Percentiles rank a stretch among this genome's conserved stretches.
phyloP scores from a whole-genome alignment of 371 early-diverging fungal genomes.

The Umbelopsis sp. region DNA sequence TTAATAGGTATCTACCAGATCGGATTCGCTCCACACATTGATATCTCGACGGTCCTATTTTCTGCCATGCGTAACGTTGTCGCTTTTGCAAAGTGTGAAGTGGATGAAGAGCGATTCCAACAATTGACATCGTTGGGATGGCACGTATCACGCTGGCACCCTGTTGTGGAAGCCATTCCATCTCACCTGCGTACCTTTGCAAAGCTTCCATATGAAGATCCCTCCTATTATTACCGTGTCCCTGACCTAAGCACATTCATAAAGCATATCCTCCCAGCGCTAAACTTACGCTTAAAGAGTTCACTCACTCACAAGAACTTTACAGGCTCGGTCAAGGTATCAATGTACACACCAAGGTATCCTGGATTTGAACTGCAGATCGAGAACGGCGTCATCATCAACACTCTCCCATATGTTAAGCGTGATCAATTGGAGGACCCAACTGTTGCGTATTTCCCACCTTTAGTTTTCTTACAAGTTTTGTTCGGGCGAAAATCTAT shows the following conservation, averaged over 20 bases:
- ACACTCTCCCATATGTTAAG: background rate
- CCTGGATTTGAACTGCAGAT: background rate
- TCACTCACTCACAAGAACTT: background rate
- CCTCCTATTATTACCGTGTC: conserved; percentile 1
- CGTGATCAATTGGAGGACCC: background rate
- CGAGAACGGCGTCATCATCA: background rate
- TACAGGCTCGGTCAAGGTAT: conserved; percentile 2
- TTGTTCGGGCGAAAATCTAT: conserved; percentile 3
- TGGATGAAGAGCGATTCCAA: background rate
- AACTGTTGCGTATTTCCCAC: background rate
- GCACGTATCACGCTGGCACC: background rate
- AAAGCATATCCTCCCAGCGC: conserved; percentile 1
- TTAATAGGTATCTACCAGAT: conserved; percentile 1
- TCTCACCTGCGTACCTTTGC: background rate
- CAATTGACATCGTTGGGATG: background rate
- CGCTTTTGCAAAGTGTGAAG: background rate
- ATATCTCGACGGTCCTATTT: background rate
- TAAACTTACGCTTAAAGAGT: background rate
- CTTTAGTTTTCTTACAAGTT: background rate
- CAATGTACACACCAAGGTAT: background rate
- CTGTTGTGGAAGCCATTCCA: background rate
- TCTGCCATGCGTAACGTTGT: conserved; percentile 4
- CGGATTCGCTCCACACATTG: background rate
- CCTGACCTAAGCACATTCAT: background rate
- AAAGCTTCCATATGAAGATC: conserved; percentile 1